Percentiles rank a stretch among this genome's conserved stretches.
These are phyloP conservation scores for Dactylellina haptotyla DNA, from an alignment of 2,329 filamentous ascomycete species.

Conservation along the genomic window DNA sequence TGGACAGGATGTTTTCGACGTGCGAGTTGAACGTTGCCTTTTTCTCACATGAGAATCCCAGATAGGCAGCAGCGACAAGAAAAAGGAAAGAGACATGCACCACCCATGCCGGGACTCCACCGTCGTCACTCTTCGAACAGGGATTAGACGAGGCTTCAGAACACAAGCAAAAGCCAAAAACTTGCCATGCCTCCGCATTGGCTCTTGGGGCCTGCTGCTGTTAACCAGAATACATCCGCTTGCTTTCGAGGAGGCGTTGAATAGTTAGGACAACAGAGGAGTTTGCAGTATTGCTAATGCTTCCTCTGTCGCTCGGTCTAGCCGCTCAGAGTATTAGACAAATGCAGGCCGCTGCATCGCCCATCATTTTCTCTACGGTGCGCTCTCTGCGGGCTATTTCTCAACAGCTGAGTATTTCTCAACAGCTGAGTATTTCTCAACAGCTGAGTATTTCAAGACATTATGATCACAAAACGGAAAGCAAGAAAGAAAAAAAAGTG, in stretches of 20 bases:
- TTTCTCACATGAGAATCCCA: conserved; percentile 52
- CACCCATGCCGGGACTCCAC: conserved; percentile 33
- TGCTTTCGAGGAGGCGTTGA: background rate
- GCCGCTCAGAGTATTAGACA: background rate
- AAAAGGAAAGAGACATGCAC: conserved; percentile 46
- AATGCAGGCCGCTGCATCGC: no score
- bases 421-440: no score
- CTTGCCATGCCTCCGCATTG: conserved; percentile 34
- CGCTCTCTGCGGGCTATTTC: no score
- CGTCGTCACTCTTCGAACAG: conserved; percentile 35
- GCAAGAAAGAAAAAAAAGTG: background rate
- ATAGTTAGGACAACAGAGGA: background rate
- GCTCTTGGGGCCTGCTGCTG: conserved; percentile 1
- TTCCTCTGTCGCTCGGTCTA: conserved; percentile 2
- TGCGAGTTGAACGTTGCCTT: conserved; percentile 39
- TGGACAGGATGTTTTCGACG: conserved; percentile 27
- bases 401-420: no score
- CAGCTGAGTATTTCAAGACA: no score
- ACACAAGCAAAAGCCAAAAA: conserved; percentile 38
- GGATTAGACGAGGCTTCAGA: conserved; percentile 30
- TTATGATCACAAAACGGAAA: background rate
- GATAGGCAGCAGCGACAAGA: conserved; percentile 50
- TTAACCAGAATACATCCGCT: conserved; percentile 6
- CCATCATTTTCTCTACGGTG: no score
- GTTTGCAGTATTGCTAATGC: background rate